Base-by-base conservation (phyloP, 352 stramenopile species). In the Phytophthora pini region DNA sequence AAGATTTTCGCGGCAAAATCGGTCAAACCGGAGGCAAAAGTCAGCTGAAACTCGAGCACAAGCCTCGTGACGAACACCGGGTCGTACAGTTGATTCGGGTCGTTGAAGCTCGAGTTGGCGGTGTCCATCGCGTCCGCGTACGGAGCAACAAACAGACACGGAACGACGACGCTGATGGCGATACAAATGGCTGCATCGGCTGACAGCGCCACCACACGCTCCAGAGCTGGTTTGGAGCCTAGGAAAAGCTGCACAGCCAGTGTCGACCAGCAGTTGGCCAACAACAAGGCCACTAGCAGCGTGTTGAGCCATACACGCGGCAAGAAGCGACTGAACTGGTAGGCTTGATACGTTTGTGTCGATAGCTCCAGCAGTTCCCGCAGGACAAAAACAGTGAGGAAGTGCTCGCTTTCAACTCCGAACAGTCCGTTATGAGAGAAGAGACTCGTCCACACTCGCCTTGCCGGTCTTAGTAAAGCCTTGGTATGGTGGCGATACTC, bases 191-290 rank as follows among this genome's bases (percentile, higher is more conserved):
- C n/a, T 17, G 22, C 36, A 11, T 64, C 46, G 6, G 46, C 24
- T 13, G 46, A 50, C 6, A 64, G 11, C 12, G 46, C 43, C 12
- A 55, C 48, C 4, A 54, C 38, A 15, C 56, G 47, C 11, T 56
- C 57, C 7, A 48, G 44, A 12, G 41, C 57, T 47, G 44, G 47
- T 24, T 38, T 52, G 7, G 11, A 5, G 5, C 22, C 1, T 10
- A 68, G 12, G 51, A 92, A 72, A 22, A 82, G 71, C 49, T 86
- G 66, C 2, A 75, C 60, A 24, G 77, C 72, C 22, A 82, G 24
- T 26, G 79, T 87, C 15, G 70, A 75, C 82, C 79, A 90, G 58
- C 68, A 83, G 34, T 87, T 84, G 32, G 39, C 13, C 6, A 76
- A 34, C 3, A 80, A 6, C 8, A 80, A 20, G 0, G 9, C 17